phyloP scores from a whole-genome alignment of 2,329 filamentous ascomycete species.

The Aspergillus ochraceus region DNA sequence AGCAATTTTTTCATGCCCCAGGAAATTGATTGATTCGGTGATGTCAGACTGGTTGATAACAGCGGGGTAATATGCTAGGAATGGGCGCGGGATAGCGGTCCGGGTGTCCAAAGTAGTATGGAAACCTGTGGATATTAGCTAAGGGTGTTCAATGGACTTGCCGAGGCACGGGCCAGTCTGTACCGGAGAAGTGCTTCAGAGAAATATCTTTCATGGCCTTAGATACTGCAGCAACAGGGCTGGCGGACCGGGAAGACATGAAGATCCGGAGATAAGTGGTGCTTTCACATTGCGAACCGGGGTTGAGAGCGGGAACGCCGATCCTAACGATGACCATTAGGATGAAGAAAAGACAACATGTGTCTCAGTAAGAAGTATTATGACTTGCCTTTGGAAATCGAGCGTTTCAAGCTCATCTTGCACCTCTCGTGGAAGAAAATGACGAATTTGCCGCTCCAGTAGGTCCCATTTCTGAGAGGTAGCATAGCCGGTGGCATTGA shows the following conservation, averaged over 20 bases:
- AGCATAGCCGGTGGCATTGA: constrained; percentile 52
- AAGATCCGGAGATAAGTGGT: constrained; percentile 51
- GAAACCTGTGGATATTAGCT: constrained; percentile 30
- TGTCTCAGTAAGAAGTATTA: no score
- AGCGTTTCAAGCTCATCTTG: constrained; percentile 49
- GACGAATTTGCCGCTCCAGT: constrained; percentile 49
- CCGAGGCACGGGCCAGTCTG: neutral
- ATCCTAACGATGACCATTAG: constrained; percentile 21
- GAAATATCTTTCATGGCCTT: constrained; percentile 34
- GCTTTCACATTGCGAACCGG: constrained; percentile 40
- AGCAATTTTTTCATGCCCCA: no score
- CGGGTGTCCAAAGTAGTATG: constrained; percentile 46
- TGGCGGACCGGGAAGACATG: constrained; percentile 37
- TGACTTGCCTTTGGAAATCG: constrained; percentile 51
- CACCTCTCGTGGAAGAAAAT: constrained; percentile 42
- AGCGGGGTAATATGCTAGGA: constrained; percentile 46
- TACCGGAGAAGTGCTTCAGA: constrained; percentile 47
- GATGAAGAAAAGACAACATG: no score
- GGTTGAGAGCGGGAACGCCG: constrained; percentile 41
- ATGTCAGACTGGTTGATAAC: constrained; percentile 31
- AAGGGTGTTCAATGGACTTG: neutral
- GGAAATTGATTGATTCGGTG: constrained; percentile 27
- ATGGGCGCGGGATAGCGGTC: constrained; percentile 40
- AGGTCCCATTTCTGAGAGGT: constrained; percentile 52
- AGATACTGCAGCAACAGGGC: constrained; percentile 29